Evolutionary conservation across 2,329 filamentous ascomycete genomes (phyloP).

Genomic region (Ophiocordyceps camponoti-leonardi): DNA sequence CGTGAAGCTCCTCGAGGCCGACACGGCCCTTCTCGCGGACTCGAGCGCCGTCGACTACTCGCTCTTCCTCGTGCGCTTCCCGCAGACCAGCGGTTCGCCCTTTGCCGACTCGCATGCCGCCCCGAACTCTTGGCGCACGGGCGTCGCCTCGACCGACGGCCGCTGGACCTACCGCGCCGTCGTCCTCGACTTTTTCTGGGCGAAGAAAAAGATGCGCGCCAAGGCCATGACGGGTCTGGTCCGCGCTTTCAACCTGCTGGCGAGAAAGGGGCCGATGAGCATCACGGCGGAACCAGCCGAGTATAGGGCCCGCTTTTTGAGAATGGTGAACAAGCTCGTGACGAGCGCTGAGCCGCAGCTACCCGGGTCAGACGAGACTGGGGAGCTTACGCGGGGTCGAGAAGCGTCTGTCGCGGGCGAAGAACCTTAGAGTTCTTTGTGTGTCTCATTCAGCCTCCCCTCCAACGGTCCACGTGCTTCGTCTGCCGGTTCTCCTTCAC

Average conservation of each 20-base stretch:
- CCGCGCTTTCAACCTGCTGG: constrained; percentile 43
- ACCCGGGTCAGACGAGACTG: constrained; percentile 4
- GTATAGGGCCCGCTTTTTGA: constrained; percentile 39
- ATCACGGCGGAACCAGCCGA: constrained; percentile 54
- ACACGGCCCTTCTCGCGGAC: constrained; percentile 44
- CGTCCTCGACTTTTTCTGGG: constrained; percentile 64
- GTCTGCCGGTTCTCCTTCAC: not conserved
- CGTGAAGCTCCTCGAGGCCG: constrained; percentile 34
- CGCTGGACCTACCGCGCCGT: constrained; percentile 51
- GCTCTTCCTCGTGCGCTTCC: constrained; percentile 45
- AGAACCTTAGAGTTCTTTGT: not conserved
- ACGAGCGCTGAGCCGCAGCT: not conserved
- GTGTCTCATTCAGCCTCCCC: not conserved
- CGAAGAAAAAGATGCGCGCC: constrained; percentile 51
- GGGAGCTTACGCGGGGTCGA: not conserved
- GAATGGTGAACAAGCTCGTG: constrained; percentile 27
- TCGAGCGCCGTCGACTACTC: constrained; percentile 61
- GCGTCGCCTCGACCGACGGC: constrained; percentile 41
- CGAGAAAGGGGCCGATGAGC: constrained; percentile 52
- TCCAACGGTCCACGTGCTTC: not conserved
- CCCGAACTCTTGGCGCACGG: constrained; percentile 35
- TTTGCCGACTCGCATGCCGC: constrained; percentile 6
- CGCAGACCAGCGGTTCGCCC: constrained; percentile 1
- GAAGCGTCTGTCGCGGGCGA: not conserved
- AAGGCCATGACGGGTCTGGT: constrained; percentile 49